Evolutionary conservation across 345 rosid species (phyloP).

Genomic region (Raphanus raphanistrum): DNA sequence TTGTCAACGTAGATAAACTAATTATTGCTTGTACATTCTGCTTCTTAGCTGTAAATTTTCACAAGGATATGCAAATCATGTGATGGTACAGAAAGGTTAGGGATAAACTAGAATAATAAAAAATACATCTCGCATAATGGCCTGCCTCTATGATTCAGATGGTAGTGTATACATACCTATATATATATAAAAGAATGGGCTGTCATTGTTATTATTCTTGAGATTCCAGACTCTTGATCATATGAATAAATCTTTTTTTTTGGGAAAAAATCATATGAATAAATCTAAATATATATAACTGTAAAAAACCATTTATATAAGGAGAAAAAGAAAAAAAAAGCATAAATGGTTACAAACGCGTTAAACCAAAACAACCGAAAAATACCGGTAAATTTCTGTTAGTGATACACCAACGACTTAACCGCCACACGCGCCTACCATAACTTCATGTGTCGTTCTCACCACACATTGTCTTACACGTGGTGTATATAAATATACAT

Average conservation of each 20-base stretch:
- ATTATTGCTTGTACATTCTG: not conserved
- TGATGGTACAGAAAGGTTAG: not conserved
- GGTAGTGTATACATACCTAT: not conserved
- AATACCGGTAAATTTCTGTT: not conserved
- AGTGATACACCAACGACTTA: not conserved
- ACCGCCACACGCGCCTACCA: slow-evolving; percentile 29
- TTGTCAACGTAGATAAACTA: not conserved
- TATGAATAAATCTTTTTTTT: not conserved
- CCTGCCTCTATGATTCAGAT: slow-evolving; percentile 6
- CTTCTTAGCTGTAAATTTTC: slow-evolving; percentile 9
- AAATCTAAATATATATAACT: not conserved
- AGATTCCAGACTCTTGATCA: not conserved
- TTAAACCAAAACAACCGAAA: not conserved
- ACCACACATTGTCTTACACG: slow-evolving; percentile 33
- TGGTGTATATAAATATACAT: slow-evolving; percentile 18
- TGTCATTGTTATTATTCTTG: slow-evolving; percentile 12
- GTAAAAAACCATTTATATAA: not conserved
- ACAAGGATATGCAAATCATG: slow-evolving; percentile 11
- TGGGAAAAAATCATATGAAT: too few relatives aligned
- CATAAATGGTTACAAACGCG: not conserved
- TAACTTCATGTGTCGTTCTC: slow-evolving; percentile 9
- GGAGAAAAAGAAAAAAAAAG: not conserved
- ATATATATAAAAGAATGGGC: not conserved
- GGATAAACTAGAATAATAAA: not conserved
- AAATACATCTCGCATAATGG: slow-evolving; percentile 4